Conservation (phyloP, 2,329 filamentous ascomycete species). For the Aureobasidium sp. region DNA sequence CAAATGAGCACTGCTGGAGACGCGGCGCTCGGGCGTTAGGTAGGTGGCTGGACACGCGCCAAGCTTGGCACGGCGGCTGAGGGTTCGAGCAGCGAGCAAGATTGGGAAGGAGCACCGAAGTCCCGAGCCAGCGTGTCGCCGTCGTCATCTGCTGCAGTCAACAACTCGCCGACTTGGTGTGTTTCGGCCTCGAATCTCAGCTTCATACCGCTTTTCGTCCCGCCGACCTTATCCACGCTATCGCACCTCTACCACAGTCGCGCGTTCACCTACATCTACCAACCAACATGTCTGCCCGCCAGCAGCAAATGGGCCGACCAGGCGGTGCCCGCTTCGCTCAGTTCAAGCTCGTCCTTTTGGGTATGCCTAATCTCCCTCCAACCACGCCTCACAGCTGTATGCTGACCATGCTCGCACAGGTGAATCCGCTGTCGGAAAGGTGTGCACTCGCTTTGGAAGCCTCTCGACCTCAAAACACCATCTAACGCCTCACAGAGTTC, state of each 20-base stretch:
- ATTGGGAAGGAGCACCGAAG: background rate
- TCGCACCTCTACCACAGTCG: background rate
- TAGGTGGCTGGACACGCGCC: background rate
- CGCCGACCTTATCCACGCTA: background rate
- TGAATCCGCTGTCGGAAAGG: constrained; percentile 95
- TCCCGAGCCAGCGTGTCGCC: background rate
- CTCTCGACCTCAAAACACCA: background rate
- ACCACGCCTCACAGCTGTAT: background rate
- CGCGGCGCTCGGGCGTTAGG: too few relatives aligned
- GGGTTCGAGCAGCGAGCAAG: constrained; percentile 2
- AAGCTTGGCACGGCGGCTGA: background rate
- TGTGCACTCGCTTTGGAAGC: constrained; percentile 18
- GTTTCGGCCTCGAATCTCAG: background rate
- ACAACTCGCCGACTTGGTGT: background rate
- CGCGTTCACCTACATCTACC: constrained; percentile 1
- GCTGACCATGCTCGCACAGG: constrained; percentile 48
- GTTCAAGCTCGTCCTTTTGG: constrained; percentile 96
- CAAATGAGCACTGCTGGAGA: background rate
- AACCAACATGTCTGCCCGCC: constrained; percentile 71
- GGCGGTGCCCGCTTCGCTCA: constrained; percentile 79
- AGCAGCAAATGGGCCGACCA: constrained; percentile 61
- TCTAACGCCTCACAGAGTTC: constrained; percentile 62
- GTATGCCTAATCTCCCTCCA: constrained; percentile 50
- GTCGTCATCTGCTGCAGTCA: constrained; percentile 8
- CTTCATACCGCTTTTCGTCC: background rate